phyloP scores from a whole-genome alignment of 2,329 filamentous ascomycete species.

The Coniochaeta prunicola region DNA sequence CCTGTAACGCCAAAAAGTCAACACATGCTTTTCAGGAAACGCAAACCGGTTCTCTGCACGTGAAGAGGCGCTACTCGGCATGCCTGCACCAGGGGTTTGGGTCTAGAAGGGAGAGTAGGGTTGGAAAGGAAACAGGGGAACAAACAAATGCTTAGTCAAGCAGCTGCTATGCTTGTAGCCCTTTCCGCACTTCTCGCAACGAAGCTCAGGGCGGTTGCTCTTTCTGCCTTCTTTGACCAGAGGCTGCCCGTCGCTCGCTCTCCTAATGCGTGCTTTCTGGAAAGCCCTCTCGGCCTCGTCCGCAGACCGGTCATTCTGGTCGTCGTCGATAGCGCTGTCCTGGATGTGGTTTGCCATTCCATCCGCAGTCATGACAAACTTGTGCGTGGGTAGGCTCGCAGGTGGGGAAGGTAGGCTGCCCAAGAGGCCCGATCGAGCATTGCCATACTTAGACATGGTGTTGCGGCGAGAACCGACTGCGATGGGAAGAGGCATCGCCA shows the following conservation, averaged over 20 bases:
- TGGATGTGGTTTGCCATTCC: slow-evolving; percentile 38
- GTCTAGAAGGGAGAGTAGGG: slow-evolving; percentile 21
- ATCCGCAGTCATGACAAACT: slow-evolving; percentile 33
- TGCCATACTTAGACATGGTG: slow-evolving; percentile 58
- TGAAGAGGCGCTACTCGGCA: not conserved
- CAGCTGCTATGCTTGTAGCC: slow-evolving; percentile 99
- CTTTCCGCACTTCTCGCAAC: slow-evolving; percentile 97
- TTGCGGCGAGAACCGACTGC: slow-evolving; percentile 54
- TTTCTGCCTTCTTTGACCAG: slow-evolving; percentile 75
- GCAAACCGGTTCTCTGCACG: not conserved
- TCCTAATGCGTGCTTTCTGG: slow-evolving; percentile 44
- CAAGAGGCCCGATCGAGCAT: slow-evolving; percentile 43
- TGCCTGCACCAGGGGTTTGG: not conserved
- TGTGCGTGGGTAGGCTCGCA: slow-evolving; percentile 58
- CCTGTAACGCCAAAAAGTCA: slow-evolving; percentile 50
- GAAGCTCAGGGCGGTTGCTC: slow-evolving; percentile 75
- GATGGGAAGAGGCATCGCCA: slow-evolving; percentile 48
- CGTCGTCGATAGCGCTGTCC: slow-evolving; percentile 64
- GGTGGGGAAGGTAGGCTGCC: slow-evolving; percentile 58
- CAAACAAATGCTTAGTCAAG: slow-evolving; percentile 99
- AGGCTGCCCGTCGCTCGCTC: slow-evolving; percentile 81
- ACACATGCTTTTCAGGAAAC: slow-evolving; percentile 16
- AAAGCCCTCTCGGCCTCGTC: slow-evolving; percentile 44
- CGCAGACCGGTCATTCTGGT: slow-evolving; percentile 49
- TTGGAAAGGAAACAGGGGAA: slow-evolving; percentile 43